Percentiles rank a stretch among this genome's conserved stretches.
Conservation (phyloP, 164 flowering plant species). For the Taxillus chinensis region DNA sequence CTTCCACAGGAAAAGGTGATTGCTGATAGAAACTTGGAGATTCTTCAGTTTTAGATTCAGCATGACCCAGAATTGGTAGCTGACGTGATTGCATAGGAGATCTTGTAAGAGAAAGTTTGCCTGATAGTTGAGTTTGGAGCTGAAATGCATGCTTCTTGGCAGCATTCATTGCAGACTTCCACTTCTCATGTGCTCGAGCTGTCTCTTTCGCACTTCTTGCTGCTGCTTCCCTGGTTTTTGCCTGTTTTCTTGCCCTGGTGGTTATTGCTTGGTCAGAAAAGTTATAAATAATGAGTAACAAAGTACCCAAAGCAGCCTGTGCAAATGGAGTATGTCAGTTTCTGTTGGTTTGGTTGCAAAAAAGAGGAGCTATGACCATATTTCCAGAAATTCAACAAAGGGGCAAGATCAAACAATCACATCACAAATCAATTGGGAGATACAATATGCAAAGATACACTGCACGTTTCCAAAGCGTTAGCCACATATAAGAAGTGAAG, state of each 20-base stretch:
- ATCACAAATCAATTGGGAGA: too few relatives aligned
- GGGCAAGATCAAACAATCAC: too few relatives aligned
- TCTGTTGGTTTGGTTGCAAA: background rate
- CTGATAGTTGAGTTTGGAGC: conserved; percentile 8
- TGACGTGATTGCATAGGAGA: background rate
- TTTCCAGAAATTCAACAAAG: too few relatives aligned
- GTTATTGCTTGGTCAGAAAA: conserved; percentile 25
- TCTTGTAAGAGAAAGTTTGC: background rate
- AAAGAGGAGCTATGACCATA: background rate
- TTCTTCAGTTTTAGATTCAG: background rate
- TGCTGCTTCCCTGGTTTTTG: conserved; percentile 25
- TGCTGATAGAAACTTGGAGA: background rate
- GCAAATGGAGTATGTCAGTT: background rate
- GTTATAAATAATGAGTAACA: conserved; percentile 23
- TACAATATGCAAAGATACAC: too few relatives aligned
- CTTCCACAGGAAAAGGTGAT: background rate
- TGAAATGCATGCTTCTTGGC: conserved; percentile 21
- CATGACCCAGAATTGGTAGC: background rate
- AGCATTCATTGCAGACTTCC: conserved; percentile 26
- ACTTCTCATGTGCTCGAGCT: conserved; percentile 20
- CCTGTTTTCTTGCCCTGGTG: conserved; percentile 21
- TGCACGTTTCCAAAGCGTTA: too few relatives aligned
- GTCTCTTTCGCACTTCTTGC: conserved; percentile 22
- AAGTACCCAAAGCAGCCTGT: conserved; percentile 9
- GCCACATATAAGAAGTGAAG: too few relatives aligned